Conservation (phyloP, 129 eudicot genomes). For the Flaveria trinervia region DNA sequence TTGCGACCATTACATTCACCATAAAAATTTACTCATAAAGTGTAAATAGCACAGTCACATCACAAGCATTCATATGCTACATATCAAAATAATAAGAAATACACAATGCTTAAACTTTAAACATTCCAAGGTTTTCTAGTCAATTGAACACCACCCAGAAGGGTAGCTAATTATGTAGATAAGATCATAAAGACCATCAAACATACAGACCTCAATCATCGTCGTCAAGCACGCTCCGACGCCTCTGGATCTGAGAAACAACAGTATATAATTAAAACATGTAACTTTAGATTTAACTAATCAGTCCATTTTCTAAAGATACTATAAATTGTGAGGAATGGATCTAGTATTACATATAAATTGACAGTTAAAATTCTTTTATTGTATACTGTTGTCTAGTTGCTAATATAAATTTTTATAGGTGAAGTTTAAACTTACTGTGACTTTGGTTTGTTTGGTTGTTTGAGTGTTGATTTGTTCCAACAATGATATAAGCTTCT, state of each 20-base stretch:
- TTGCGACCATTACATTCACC: constrained; percentile 14
- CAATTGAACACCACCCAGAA: constrained; percentile 16
- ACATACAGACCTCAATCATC: constrained; percentile 50
- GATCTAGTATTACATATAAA: not conserved
- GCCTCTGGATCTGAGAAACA: constrained; percentile 80
- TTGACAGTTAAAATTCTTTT: not conserved
- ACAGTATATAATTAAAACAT: constrained; percentile 2
- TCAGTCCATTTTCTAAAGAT: not conserved
- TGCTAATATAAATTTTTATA: not conserved
- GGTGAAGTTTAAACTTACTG: constrained; percentile 54
- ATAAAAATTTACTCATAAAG: not conserved
- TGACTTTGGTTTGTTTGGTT: constrained; percentile 91
- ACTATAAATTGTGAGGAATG: constrained; percentile 1
- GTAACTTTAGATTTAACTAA: constrained; percentile 1
- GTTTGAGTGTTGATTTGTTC: constrained; percentile 97
- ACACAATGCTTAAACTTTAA: constrained; percentile 19
- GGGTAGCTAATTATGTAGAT: constrained; percentile 11
- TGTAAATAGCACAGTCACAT: not conserved
- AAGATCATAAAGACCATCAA: not conserved
- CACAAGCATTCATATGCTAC: not conserved
- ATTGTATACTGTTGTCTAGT: not conserved
- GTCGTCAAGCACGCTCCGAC: constrained; percentile 88
- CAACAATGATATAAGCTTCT: constrained; percentile 82
- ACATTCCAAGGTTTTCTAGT: constrained; percentile 19
- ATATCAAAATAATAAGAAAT: not conserved